Evolutionary conservation across 257 asterid species (phyloP).

Genomic region (Scutellaria galericulata): DNA sequence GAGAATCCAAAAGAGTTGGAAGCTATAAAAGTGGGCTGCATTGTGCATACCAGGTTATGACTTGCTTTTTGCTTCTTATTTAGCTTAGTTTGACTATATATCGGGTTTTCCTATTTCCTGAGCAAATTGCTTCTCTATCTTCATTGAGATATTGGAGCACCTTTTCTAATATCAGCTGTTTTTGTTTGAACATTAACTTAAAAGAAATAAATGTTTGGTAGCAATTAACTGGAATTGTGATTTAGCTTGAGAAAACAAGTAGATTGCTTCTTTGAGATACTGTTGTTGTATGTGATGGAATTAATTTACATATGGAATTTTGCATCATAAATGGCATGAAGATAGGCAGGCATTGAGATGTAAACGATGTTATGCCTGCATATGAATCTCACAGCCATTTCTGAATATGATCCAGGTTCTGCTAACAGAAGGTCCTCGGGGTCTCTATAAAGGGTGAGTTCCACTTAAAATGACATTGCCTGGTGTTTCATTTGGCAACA

Average conservation of each 20-base stretch:
- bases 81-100: conserved; percentile 19
- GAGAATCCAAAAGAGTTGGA: conserved; percentile 64
- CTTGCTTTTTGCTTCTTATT: conserved; percentile 34
- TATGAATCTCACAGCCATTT: conserved; percentile 26
- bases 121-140: conserved; percentile 20
- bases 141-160: conserved; percentile 11
- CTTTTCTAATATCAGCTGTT: background rate
- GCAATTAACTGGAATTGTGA: background rate
- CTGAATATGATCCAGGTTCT: conserved; percentile 64
- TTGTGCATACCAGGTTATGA: conserved; percentile 85
- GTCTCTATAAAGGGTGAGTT: conserved; percentile 97
- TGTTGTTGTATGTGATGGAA: background rate
- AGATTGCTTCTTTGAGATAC: background rate
- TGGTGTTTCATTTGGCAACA: conserved; percentile 15
- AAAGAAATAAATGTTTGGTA: no score
- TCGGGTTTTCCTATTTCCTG: background rate
- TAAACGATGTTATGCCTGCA: conserved; percentile 5
- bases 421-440: conserved; percentile 82
- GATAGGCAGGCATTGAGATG: background rate
- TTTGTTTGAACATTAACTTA: background rate
- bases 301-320: background rate
- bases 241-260: conserved; percentile 1
- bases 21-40: conserved; percentile 81
- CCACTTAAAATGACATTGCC: background rate
- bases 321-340: background rate